Conservation (phyloP, 2,329 filamentous ascomycete species). For the Hawksworthiomyces lignivorus region DNA sequence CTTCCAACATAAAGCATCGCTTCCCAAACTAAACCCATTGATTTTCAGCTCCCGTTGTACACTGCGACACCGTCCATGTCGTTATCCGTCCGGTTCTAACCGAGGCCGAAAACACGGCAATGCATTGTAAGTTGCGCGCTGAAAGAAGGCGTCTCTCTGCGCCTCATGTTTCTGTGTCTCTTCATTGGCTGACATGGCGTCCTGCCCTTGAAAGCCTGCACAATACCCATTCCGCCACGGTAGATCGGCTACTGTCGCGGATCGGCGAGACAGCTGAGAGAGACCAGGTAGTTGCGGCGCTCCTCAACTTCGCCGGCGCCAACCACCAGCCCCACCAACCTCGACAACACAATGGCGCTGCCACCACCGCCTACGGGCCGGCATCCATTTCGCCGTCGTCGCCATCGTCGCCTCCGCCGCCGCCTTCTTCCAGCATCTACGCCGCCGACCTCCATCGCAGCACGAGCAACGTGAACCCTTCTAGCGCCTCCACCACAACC, state of each 20-base stretch:
- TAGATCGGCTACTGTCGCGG: slow-evolving; percentile 19
- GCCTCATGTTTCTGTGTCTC: too few relatives aligned
- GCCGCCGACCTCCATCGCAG: too few relatives aligned
- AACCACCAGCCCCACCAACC: background rate
- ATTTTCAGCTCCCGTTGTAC: slow-evolving; percentile 13
- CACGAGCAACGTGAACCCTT: background rate
- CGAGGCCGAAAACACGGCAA: slow-evolving; percentile 18
- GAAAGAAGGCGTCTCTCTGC: too few relatives aligned
- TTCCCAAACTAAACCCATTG: too few relatives aligned
- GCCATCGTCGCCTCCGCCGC: background rate
- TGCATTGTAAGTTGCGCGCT: too few relatives aligned
- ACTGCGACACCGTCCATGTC: slow-evolving; percentile 11
- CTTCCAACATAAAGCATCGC: too few relatives aligned
- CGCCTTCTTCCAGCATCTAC: background rate
- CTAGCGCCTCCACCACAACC: background rate
- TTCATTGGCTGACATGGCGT: too few relatives aligned
- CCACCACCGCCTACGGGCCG: background rate
- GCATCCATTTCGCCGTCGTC: background rate
- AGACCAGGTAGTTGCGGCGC: slow-evolving; percentile 17
- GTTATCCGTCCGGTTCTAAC: slow-evolving; percentile 15
- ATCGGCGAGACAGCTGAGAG: slow-evolving; percentile 18
- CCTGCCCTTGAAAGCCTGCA: background rate
- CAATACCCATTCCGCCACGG: slow-evolving; percentile 16
- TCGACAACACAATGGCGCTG: background rate
- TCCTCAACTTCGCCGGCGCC: slow-evolving; percentile 15